phyloP scores from a whole-genome alignment of 1,284 basidiomycete species.

The Cutaneotrichosporon cavernicola region DNA sequence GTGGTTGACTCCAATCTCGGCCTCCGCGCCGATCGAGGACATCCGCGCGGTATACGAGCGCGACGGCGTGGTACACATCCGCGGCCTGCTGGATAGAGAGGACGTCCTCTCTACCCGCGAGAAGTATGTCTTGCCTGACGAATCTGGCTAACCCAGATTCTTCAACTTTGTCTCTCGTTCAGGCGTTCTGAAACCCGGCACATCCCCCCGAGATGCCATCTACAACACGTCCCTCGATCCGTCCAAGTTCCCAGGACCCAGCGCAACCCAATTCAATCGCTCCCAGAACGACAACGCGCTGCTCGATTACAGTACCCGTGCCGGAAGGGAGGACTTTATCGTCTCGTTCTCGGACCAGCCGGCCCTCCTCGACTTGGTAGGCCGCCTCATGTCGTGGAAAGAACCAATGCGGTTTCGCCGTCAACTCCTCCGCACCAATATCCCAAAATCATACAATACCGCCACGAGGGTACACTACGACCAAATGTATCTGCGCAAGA shows the following conservation, averaged over 20 bases:
- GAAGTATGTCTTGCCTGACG: slow-evolving; percentile 5
- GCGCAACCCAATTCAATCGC: slow-evolving; percentile 3
- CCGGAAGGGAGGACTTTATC: slow-evolving; percentile 15
- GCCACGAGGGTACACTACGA: slow-evolving; percentile 25
- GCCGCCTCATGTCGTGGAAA: slow-evolving; percentile 20
- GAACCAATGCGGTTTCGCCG: slow-evolving; percentile 18
- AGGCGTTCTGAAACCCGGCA: slow-evolving; percentile 19
- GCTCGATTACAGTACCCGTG: slow-evolving; percentile 12
- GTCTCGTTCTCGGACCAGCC: slow-evolving; percentile 16
- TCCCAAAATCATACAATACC: slow-evolving; percentile 18
- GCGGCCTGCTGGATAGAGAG: slow-evolving; percentile 18
- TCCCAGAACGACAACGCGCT: slow-evolving; percentile 19
- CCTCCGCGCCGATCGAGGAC: slow-evolving; percentile 18
- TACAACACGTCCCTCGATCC: slow-evolving; percentile 14
- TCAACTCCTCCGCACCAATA: slow-evolving; percentile 25
- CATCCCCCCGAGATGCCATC: slow-evolving; percentile 18
- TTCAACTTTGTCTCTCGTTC: slow-evolving; percentile 19
- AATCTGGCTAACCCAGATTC: slow-evolving; percentile 11
- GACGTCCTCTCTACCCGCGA: slow-evolving; percentile 13
- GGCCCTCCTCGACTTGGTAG: slow-evolving; percentile 13
- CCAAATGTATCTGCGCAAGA: slow-evolving; percentile 24
- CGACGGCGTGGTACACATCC: slow-evolving; percentile 25
- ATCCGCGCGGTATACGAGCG: slow-evolving; percentile 22
- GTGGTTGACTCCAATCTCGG: slow-evolving; percentile 21
- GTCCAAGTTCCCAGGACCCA: not conserved